Conservation (phyloP, 805 yeast genomes). For the Kluyveromyces wickerhamii region DNA sequence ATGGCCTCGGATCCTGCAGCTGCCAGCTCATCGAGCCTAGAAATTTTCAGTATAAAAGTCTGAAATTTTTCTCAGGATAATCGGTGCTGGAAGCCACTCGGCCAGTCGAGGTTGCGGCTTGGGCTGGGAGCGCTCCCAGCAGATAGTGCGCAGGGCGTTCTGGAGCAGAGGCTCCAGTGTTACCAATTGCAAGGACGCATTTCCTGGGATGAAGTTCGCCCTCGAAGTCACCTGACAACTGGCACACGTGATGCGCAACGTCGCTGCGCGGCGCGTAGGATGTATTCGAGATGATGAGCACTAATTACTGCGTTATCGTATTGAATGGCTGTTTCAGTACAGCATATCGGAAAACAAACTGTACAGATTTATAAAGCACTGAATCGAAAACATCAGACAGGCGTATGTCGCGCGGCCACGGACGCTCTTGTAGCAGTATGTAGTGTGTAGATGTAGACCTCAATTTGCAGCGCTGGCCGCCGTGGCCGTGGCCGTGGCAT, state of each 20-base stretch:
- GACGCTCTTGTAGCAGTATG: too few relatives aligned
- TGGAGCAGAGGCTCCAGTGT: not conserved
- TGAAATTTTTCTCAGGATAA: not conserved
- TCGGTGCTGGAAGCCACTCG: too few relatives aligned
- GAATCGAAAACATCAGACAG: not conserved
- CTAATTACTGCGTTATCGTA: constrained; percentile 31
- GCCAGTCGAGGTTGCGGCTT: too few relatives aligned
- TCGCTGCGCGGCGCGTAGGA: not conserved
- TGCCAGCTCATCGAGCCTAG: not conserved
- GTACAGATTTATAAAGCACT: constrained; percentile 5
- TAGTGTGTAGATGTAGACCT: too few relatives aligned
- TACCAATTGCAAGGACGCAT: not conserved
- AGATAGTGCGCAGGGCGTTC: not conserved
- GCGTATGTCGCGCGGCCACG: too few relatives aligned
- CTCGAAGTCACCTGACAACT: not conserved
- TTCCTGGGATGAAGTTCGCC: too few relatives aligned
- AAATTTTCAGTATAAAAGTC: too few relatives aligned
- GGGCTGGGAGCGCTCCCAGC: not conserved
- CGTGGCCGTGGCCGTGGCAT: too few relatives aligned
- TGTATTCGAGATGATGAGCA: constrained; percentile 14
- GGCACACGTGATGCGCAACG: not conserved
- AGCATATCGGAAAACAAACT: constrained; percentile 10
- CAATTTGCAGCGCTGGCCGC: too few relatives aligned
- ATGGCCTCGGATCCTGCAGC: not conserved
- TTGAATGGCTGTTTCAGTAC: constrained; percentile 24